Percentiles rank a stretch among this genome's conserved stretches.
Conservation (phyloP, 352 stramenopile species). For the Phytophthora pistaciae region DNA sequence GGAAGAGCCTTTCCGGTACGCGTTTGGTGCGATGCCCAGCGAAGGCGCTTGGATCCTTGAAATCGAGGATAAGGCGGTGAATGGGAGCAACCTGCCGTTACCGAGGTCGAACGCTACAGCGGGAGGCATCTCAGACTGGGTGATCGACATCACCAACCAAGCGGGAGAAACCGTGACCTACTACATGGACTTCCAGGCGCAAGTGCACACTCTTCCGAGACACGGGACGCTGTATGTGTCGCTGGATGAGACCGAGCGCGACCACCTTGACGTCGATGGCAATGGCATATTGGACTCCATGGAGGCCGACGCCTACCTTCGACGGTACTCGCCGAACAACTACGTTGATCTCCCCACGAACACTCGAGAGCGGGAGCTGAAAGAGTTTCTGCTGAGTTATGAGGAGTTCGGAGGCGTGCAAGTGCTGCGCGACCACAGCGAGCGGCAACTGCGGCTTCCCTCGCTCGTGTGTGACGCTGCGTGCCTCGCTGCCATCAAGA, state of each 20-base stretch:
- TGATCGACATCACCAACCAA: conserved; percentile 70
- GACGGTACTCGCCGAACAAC: conserved; percentile 52
- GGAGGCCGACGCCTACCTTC: conserved; percentile 64
- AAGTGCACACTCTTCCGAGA: conserved; percentile 70
- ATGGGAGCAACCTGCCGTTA: conserved; percentile 11
- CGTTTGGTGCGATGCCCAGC: conserved; percentile 56
- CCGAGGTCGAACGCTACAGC: conserved; percentile 35
- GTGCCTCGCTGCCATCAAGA: conserved; percentile 49
- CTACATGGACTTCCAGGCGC: conserved; percentile 75
- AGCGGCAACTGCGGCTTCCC: conserved; percentile 61
- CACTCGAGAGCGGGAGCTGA: conserved; percentile 50
- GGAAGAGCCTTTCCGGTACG: conserved; percentile 64
- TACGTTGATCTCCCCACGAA: conserved; percentile 54
- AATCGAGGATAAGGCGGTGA: conserved; percentile 49
- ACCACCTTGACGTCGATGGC: conserved; percentile 70
- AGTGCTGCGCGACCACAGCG: conserved; percentile 57
- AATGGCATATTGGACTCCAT: conserved; percentile 66
- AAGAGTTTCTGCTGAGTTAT: conserved; percentile 61
- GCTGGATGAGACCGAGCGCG: conserved; percentile 61
- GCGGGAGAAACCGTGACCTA: conserved; percentile 60
- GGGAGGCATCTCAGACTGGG: conserved; percentile 80
- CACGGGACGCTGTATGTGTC: conserved; percentile 72
- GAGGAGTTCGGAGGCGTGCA: conserved; percentile 52
- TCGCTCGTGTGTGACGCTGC: conserved; percentile 55
- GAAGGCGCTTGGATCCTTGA: conserved; percentile 70